A percentile compares a stretch with the other conserved stretches of the same genome.
Evolutionary conservation across 495 filamentous ascomycete species (phyloP).

Genomic region (Penicillium taxi): DNA sequence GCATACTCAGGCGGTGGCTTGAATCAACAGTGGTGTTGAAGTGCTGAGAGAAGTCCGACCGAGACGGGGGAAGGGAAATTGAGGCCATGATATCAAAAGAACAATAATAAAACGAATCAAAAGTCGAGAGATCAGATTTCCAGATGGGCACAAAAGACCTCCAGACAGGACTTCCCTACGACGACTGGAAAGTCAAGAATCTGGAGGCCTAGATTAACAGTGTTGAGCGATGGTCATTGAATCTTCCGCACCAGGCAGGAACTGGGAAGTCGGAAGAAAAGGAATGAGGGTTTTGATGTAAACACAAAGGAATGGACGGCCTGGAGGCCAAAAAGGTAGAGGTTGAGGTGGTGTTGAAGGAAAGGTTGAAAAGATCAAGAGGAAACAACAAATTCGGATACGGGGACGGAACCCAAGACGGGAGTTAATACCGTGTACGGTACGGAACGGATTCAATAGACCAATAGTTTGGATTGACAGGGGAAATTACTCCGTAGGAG

Average conservation of each 20-base stretch:
- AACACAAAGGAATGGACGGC: no score
- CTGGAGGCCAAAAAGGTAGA: no score
- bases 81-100: conserved; percentile 42
- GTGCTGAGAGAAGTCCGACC: conserved; percentile 27
- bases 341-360: background rate
- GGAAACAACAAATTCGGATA: conserved; percentile 43
- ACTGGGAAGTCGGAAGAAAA: conserved; percentile 9
- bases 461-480: no score
- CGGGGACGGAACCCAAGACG: conserved; percentile 33
- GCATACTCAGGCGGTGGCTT: conserved; percentile 28
- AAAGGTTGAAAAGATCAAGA: conserved; percentile 1
- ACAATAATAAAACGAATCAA: no score
- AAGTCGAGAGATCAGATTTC: no score
- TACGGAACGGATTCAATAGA: no score
- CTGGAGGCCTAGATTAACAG: conserved; percentile 36
- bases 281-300: no score
- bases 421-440: no score
- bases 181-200: conserved; percentile 30
- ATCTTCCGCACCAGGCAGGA: conserved; percentile 28
- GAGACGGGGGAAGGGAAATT: conserved; percentile 34
- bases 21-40: conserved; percentile 20
- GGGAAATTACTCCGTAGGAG: no score
- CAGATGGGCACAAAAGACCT: conserved; percentile 32
- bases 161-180: conserved; percentile 36
- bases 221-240: conserved; percentile 29